A percentile compares a stretch with the other conserved stretches of the same genome.
These are phyloP conservation scores for Xylaria acuta DNA, from an alignment of 495 filamentous ascomycete species.

Conservation along the genomic window DNA sequence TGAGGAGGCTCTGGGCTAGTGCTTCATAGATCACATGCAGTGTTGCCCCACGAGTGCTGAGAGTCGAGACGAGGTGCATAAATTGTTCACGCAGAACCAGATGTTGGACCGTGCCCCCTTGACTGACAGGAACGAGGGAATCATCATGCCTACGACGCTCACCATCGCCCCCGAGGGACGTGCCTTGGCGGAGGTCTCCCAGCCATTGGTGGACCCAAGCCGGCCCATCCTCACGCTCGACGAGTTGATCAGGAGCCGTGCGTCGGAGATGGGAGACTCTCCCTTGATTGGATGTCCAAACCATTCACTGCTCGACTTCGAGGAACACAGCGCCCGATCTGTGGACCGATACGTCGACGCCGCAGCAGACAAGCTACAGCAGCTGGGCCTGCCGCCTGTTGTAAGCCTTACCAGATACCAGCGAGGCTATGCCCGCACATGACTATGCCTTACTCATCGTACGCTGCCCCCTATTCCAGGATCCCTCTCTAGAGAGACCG, in stretches of 20 bases:
- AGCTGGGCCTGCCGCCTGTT: slow-evolving; percentile 13
- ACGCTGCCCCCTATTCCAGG: slow-evolving; percentile 13
- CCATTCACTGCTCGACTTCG: slow-evolving; percentile 18
- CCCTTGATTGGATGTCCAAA: slow-evolving; percentile 27
- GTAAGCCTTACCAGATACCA: slow-evolving; percentile 7
- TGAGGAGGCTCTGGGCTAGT: background rate
- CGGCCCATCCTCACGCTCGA: slow-evolving; percentile 22
- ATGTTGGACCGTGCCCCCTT: background rate
- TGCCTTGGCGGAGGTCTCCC: background rate
- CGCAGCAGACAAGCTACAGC: slow-evolving; percentile 21
- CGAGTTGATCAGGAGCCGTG: slow-evolving; percentile 22
- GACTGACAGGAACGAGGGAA: background rate
- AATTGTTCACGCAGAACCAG: background rate
- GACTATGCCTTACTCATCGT: background rate
- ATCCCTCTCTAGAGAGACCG: slow-evolving; percentile 39
- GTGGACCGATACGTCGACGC: slow-evolving; percentile 22
- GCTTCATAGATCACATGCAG: background rate
- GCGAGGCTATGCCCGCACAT: slow-evolving; percentile 25
- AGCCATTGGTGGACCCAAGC: background rate
- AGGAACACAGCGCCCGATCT: slow-evolving; percentile 22
- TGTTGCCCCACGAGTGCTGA: background rate
- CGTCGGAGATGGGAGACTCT: slow-evolving; percentile 20
- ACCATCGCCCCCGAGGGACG: background rate
- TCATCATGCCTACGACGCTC: slow-evolving; percentile 9
- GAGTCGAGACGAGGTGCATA: background rate